Conservation (phyloP, 2,329 filamentous ascomycete genomes). For the Tolypocladium sp. region DNA sequence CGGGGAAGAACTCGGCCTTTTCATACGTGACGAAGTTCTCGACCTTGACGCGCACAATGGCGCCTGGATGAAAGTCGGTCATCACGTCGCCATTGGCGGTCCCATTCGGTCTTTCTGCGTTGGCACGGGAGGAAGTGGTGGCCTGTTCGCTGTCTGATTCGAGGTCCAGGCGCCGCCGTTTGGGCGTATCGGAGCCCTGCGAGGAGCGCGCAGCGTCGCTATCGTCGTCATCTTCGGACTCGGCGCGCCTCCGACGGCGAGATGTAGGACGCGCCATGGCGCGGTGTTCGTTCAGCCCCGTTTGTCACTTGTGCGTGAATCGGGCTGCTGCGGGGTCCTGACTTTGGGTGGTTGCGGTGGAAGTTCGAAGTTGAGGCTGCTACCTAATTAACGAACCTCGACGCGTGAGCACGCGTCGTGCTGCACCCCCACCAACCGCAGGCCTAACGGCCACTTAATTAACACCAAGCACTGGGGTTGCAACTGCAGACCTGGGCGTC, state of each 20-base stretch:
- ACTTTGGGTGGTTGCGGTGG: background rate
- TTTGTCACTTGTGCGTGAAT: background rate
- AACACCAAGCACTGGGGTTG: too few species aligned
- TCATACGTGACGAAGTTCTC: slow-evolving; percentile 94
- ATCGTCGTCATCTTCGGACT: slow-evolving; percentile 29
- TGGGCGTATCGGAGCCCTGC: slow-evolving; percentile 18
- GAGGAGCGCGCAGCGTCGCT: slow-evolving; percentile 17
- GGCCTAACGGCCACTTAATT: background rate
- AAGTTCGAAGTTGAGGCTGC: background rate
- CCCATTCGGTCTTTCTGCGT: slow-evolving; percentile 6
- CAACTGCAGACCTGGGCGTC: too few species aligned
- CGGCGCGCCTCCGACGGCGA: slow-evolving; percentile 34
- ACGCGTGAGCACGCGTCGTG: background rate
- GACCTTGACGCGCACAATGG: slow-evolving; percentile 80
- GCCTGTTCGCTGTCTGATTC: slow-evolving; percentile 11
- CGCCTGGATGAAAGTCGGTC: slow-evolving; percentile 57
- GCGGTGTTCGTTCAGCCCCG: background rate
- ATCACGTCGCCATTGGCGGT: slow-evolving; percentile 8
- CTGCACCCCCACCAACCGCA: background rate
- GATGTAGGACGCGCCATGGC: slow-evolving; percentile 19
- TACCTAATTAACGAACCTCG: background rate
- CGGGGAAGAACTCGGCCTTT: slow-evolving; percentile 80
- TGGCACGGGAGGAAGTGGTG: slow-evolving; percentile 3
- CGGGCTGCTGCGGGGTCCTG: background rate
- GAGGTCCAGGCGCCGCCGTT: slow-evolving; percentile 24